Conservation (phyloP, 805 yeast species). For the Yarrowia phangngaensis region DNA sequence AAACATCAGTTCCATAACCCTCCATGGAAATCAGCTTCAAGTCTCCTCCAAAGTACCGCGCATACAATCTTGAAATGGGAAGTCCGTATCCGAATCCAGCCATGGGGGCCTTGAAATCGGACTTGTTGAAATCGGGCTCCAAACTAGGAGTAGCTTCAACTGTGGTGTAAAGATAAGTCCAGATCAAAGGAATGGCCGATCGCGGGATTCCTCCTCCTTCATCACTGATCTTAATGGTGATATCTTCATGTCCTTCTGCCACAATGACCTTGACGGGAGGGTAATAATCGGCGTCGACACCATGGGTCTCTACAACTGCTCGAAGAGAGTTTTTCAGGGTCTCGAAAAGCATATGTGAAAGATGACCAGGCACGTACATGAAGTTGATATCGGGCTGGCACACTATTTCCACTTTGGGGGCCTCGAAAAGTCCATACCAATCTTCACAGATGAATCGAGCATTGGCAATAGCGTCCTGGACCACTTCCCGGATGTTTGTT, state of each 20-base stretch:
- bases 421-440: slow-evolving; percentile 80
- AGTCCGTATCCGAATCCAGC: slow-evolving; percentile 93
- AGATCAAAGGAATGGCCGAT: slow-evolving; percentile 74
- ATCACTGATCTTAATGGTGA: slow-evolving; percentile 83
- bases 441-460: slow-evolving; percentile 89
- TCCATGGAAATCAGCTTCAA: slow-evolving; percentile 84
- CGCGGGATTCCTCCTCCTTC: slow-evolving; percentile 94
- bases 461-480: slow-evolving; percentile 83
- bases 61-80: slow-evolving; percentile 79
- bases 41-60: slow-evolving; percentile 89
- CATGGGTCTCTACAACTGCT: slow-evolving; percentile 81
- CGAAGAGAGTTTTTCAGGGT: slow-evolving; percentile 80
- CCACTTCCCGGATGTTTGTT: slow-evolving; percentile 78
- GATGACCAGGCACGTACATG: slow-evolving; percentile 91
- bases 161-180: slow-evolving; percentile 90
- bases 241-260: slow-evolving; percentile 85
- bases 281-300: slow-evolving; percentile 61
- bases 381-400: slow-evolving; percentile 73
- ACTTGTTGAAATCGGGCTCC: slow-evolving; percentile 54
- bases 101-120: slow-evolving; percentile 81
- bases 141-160: slow-evolving; percentile 67
- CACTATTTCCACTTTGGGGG: slow-evolving; percentile 75
- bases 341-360: slow-evolving; percentile 87
- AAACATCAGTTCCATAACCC: slow-evolving; percentile 92
- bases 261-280: slow-evolving; percentile 86